Conservation (phyloP, 2,329 filamentous ascomycete genomes). For the Arthroderma uncinatum region DNA sequence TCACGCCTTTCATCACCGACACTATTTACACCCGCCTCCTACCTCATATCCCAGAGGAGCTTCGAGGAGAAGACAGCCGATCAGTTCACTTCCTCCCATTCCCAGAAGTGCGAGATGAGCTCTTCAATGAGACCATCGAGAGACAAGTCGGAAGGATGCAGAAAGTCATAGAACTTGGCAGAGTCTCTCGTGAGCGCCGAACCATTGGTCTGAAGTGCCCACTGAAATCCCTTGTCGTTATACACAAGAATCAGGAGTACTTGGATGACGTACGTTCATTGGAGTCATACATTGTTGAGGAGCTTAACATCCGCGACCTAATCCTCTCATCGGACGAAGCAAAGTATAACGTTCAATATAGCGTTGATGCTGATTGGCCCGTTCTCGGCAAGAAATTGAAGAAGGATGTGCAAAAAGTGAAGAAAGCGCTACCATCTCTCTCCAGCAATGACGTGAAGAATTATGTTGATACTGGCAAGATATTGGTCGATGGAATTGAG, state of each 20-base stretch:
- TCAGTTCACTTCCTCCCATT: constrained; percentile 89
- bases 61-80: constrained; percentile 60
- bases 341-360: constrained; percentile 86
- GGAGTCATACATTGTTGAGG: constrained; percentile 79
- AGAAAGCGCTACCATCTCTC: constrained; percentile 73
- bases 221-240: constrained; percentile 76
- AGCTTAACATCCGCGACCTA: constrained; percentile 80
- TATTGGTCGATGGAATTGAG: constrained; percentile 74
- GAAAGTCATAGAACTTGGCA: constrained; percentile 80
- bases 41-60: constrained; percentile 64
- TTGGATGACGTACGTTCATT: constrained; percentile 77
- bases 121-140: constrained; percentile 80
- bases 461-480: constrained; percentile 62
- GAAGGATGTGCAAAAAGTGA: constrained; percentile 84
- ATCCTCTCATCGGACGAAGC: constrained; percentile 76
- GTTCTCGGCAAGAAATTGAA: constrained; percentile 93
- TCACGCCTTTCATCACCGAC: constrained; percentile 91
- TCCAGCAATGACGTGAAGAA: constrained; percentile 69
- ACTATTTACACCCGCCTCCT: constrained; percentile 81
- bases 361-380: constrained; percentile 83
- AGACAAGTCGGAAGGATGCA: constrained; percentile 85
- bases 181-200: constrained; percentile 74
- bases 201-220: constrained; percentile 83
- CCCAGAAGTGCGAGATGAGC: constrained; percentile 75
- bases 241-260: constrained; percentile 72